Evolutionary conservation across 495 filamentous ascomycete species (phyloP), one percentile per base, ranked within the genome.

Genomic region (Sordaria brevicollis): DNA sequence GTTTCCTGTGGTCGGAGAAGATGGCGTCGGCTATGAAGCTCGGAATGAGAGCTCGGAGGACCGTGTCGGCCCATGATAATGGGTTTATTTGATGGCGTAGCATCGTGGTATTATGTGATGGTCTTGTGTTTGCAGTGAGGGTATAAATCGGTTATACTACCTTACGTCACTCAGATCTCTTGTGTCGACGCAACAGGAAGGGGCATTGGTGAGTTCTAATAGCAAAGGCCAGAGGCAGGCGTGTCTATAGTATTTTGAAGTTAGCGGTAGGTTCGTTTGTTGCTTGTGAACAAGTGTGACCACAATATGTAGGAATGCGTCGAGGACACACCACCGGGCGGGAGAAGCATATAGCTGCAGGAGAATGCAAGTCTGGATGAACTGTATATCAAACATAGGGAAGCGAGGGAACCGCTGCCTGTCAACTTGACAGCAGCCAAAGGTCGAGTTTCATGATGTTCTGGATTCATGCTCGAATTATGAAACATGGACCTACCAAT

Each of bases 1-100:
- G 49, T 38, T 70, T 71, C 66, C 69, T 74, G 19, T 76, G 76
- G 17, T 80, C 76, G 21, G 77, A 76, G 71, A 72, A 77, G 71
- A 79, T 21, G 65, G 41, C 11, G 72, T 78, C 74, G 65, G 76
- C 69, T 38, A 80, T 68, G 67, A 80, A 80, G 69, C 76, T 78
- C 2, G 78, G 78, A 9, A 80, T 67, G 4, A 79, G 65, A 5
- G 71, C 36, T 33, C 74, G 72, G 7, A 79, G 67, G n/a, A 75
- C n/a, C 19, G 36, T 73, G 57, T 37, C 43, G 70, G 6, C 66
- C 68, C 33, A 37, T 49, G 49, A 49, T 21, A 33, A 65, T 38
- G 34, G 65, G 25, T 62, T 62, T 62, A 62, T 31, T 43, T 21
- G 66, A 39, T 36, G 49, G 35, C 35, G 25, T 9, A 31, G 25